phyloP scores from a whole-genome alignment of 2,329 filamentous ascomycete species.

The Alternaria tenuissima region DNA sequence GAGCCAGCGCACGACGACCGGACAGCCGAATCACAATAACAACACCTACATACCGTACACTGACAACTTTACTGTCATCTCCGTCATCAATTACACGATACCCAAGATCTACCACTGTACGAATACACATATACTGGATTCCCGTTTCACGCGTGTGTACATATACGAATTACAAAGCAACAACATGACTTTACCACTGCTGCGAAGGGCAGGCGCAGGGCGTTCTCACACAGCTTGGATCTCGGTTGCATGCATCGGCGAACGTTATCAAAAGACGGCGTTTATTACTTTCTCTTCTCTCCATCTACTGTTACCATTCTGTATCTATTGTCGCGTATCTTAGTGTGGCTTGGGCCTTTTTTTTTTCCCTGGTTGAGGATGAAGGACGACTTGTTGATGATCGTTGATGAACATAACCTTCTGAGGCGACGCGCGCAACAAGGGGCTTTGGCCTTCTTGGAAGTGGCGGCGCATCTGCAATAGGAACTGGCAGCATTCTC shows the following conservation, averaged over 20 bases:
- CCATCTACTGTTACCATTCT: background rate
- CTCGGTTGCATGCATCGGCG: slow-evolving; percentile 18
- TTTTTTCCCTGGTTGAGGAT: background rate
- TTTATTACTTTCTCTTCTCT: slow-evolving; percentile 11
- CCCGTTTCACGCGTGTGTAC: slow-evolving; percentile 24
- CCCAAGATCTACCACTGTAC: slow-evolving; percentile 27
- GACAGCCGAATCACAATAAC: slow-evolving; percentile 14
- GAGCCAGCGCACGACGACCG: slow-evolving; percentile 17
- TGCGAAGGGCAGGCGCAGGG: slow-evolving; percentile 15
- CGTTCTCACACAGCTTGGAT: slow-evolving; percentile 20
- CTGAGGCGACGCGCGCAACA: background rate
- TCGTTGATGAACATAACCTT: background rate
- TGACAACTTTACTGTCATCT: slow-evolving; percentile 22
- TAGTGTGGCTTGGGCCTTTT: background rate
- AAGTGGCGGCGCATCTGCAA: background rate
- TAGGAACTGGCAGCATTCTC: background rate
- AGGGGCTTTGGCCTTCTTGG: background rate
- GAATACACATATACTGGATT: slow-evolving; percentile 26
- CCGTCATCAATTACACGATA: slow-evolving; percentile 21
- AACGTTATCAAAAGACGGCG: slow-evolving; percentile 18
- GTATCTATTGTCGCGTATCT: slow-evolving; percentile 5
- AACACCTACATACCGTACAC: slow-evolving; percentile 16
- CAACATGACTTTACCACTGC: slow-evolving; percentile 12
- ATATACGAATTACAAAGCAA: slow-evolving; percentile 20
- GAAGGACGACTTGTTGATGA: slow-evolving; percentile 5